phyloP scores from a whole-genome alignment of 805 yeast species.

The Yarrowia bubula region DNA sequence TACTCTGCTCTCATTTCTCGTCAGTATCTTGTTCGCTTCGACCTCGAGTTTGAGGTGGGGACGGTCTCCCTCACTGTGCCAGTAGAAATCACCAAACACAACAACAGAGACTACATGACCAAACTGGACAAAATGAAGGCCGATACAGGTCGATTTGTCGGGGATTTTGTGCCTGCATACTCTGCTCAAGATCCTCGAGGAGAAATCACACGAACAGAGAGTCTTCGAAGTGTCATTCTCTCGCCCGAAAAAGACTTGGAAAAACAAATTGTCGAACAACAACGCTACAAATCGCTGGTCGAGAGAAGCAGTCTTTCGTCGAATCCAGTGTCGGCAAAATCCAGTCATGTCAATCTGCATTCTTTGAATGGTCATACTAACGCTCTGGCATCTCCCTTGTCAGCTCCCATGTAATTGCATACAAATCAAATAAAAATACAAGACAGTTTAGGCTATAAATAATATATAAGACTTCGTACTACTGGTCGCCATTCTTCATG shows the following conservation, averaged over 20 bases:
- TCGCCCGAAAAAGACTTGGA: conserved; percentile 10
- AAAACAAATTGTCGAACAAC: conserved; percentile 9
- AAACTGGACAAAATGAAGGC: conserved; percentile 15
- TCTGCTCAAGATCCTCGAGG: conserved; percentile 10
- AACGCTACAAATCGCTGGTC: conserved; percentile 1
- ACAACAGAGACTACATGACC: conserved; percentile 17
- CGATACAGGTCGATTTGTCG: conserved; percentile 1
- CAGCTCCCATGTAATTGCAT: not conserved
- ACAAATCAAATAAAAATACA: not conserved
- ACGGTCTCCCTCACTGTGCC: not conserved
- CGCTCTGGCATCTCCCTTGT: not conserved
- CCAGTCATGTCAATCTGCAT: conserved; percentile 5
- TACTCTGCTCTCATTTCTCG: conserved; percentile 16
- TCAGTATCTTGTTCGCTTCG: conserved; percentile 3
- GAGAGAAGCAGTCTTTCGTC: conserved; percentile 13
- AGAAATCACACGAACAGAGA: conserved; percentile 8
- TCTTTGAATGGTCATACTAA: not conserved
- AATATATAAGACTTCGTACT: not conserved
- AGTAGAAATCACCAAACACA: conserved; percentile 12
- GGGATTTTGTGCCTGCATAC: conserved; percentile 17
- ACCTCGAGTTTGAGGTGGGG: conserved; percentile 4
- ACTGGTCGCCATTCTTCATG: conserved; percentile 18
- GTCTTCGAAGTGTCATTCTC: conserved; percentile 4
- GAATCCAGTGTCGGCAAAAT: not conserved
- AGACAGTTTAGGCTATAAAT: not conserved